Conservation (phyloP, 139 green algal species). For the Chlamydomonas urium region DNA sequence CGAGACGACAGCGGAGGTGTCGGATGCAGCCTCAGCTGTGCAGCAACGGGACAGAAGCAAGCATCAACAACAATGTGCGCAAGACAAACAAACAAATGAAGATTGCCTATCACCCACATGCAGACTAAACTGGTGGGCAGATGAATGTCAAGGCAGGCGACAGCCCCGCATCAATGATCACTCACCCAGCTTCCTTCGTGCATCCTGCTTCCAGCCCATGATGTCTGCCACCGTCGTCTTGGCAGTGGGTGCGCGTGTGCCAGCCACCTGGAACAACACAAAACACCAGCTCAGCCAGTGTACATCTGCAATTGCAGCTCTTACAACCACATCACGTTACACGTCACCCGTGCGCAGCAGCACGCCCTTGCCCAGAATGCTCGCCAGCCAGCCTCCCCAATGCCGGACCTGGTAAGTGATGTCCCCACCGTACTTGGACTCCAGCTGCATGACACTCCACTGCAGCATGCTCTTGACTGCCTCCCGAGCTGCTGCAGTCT, state of each 20-base stretch:
- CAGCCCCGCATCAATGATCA: background rate
- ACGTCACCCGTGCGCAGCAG: background rate
- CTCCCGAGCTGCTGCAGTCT: conserved; percentile 4
- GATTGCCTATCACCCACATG: too few relatives aligned
- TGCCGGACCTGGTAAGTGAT: conserved; percentile 26
- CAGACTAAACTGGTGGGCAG: too few relatives aligned
- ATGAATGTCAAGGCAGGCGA: too few relatives aligned
- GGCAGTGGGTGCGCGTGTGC: background rate
- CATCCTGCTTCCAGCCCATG: conserved; percentile 16
- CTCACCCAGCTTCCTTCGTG: background rate
- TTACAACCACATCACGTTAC: background rate
- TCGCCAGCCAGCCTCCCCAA: background rate
- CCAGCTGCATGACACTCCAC: conserved; percentile 22
- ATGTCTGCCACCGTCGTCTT: conserved; percentile 10
- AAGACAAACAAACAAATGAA: too few relatives aligned
- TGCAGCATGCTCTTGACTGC: conserved; percentile 17
- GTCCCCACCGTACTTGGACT: conserved; percentile 22
- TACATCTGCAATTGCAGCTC: background rate
- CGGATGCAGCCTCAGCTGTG: too few relatives aligned
- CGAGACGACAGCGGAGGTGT: too few relatives aligned
- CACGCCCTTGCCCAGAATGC: background rate
- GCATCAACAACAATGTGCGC: too few relatives aligned
- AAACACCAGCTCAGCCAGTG: background rate
- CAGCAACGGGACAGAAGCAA: too few relatives aligned
- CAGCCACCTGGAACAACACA: background rate